Evolutionary conservation across 2,329 filamentous ascomycete genomes (phyloP), one percentile per base, ranked within the genome.

Genomic region (Ophiostoma sp.): DNA sequence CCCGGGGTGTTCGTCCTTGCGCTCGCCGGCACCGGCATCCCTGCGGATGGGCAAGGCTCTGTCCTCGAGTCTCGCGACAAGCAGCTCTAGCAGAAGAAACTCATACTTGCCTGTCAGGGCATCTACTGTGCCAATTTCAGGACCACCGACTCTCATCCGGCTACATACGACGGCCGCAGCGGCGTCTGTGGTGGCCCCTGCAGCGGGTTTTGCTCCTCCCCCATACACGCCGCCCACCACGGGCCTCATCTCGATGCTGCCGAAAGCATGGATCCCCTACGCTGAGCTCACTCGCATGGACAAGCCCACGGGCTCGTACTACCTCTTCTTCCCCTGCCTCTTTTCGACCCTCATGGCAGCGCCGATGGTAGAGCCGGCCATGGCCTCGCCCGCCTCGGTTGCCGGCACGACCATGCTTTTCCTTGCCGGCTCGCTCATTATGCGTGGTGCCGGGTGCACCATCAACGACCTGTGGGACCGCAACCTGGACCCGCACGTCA

Each of bases 381-480:
- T 88, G 73, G 79, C 87, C 2, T 76, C 85, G 0, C 86, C 89
- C 0, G 75, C 81, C 5, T 81, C 87, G 12, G 86, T 92, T 18
- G 72, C 89, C 42, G 83, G 86, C 65, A 92, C 89, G 0, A 84
- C 85, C 1, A 75, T 85, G 2, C 84, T 95, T 64, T 95, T 96
- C 79, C 85, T 90, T 74, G 82, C 86, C 1, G 92, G 92, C 66
- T 90, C 91, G 3, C 76, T 96, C 62, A 84, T 96, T 72, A 95
- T 96, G 90, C 89, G 93, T 70, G 90, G 93, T 65, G 91, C 92
- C 27, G 92, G 92, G 66, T 96, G 93, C 77, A 90, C 90, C 18
- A 92, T 96, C 79, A 96, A 96, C 76, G 93, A 97, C 76, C 86
- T 96, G 66, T 93, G 92, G 90, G 93, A 96, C 77, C 87, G 91